A percentile compares a stretch with the other conserved stretches of the same genome.
phyloP scores from a whole-genome alignment of 495 filamentous ascomycete genomes.

The Bacidia rubella region DNA sequence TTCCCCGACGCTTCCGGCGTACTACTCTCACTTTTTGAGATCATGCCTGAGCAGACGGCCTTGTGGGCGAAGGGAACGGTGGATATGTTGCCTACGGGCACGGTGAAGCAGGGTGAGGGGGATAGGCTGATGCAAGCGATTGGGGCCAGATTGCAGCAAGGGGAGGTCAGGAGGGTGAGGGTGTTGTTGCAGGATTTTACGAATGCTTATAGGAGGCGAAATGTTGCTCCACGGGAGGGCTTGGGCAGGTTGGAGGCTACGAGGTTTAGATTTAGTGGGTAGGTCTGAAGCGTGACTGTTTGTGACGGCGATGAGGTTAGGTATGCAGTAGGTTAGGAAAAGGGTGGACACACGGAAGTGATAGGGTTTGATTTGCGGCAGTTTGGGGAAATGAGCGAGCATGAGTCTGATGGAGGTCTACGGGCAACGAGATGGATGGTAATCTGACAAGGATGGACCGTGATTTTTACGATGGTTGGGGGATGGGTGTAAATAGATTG shows the following conservation, averaged over 20 bases:
- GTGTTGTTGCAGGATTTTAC: slow-evolving; percentile 90
- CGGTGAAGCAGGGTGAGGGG: slow-evolving; percentile 51
- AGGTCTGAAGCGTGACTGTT: slow-evolving; percentile 12
- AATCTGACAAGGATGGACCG: too few relatives aligned
- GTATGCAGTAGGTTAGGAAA: too few relatives aligned
- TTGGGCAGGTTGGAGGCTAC: slow-evolving; percentile 72
- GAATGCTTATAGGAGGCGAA: slow-evolving; percentile 78
- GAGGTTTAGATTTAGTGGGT: slow-evolving; percentile 69
- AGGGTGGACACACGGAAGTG: too few relatives aligned
- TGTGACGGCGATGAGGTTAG: too few relatives aligned
- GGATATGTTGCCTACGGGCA: slow-evolving; percentile 67
- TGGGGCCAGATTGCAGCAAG: slow-evolving; percentile 48
- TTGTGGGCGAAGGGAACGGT: slow-evolving; percentile 72
- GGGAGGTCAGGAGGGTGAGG: slow-evolving; percentile 72
- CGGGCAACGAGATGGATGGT: neutral
- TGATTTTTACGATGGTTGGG: too few relatives aligned
- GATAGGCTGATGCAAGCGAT: slow-evolving; percentile 54
- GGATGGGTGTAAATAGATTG: neutral
- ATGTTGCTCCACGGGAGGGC: slow-evolving; percentile 87
- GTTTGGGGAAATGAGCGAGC: neutral
- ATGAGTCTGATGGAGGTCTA: neutral
- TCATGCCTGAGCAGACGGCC: slow-evolving; percentile 64
- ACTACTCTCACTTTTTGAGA: slow-evolving; percentile 75
- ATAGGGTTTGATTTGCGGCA: too few relatives aligned
- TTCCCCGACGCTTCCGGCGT: slow-evolving; percentile 87